These are phyloP conservation scores for Blastobotrys arbuscula DNA, from an alignment of 1,139 yeast species.

Conservation along the genomic window DNA sequence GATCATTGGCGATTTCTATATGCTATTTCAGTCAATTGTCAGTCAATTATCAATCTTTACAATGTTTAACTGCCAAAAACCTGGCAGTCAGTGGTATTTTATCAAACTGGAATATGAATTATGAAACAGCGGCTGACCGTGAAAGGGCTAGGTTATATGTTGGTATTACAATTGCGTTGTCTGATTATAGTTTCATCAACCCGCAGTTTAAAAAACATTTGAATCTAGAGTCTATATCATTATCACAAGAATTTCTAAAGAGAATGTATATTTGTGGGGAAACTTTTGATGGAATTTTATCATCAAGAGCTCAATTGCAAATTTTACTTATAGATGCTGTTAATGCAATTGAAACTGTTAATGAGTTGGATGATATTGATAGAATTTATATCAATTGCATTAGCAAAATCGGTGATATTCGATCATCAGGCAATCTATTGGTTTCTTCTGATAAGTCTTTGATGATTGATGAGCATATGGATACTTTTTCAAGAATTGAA, in stretches of 20 bases:
- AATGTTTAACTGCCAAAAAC: background rate
- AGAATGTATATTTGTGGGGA: background rate
- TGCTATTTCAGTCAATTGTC: constrained; percentile 26
- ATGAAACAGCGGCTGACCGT: constrained; percentile 1
- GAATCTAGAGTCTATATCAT: background rate
- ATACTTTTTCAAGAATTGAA: background rate
- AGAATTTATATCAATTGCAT: background rate
- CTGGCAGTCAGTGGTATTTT: background rate
- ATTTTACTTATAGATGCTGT: background rate
- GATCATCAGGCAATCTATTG: background rate
- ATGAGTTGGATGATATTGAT: background rate
- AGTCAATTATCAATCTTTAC: background rate
- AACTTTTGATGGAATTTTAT: background rate
- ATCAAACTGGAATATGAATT: constrained; percentile 2
- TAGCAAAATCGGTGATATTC: background rate
- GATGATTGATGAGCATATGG: background rate
- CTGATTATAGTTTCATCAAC: background rate
- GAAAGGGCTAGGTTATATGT: constrained; percentile 7
- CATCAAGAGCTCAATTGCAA: background rate
- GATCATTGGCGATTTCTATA: constrained; percentile 34
- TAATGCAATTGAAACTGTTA: background rate
- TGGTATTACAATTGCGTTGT: background rate
- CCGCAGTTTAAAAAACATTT: background rate
- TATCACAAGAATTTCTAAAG: background rate
- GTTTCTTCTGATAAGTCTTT: background rate